Evolutionary conservation across 2,329 filamentous ascomycete species (phyloP).

Genomic region (Cladobotryum mycophilum): DNA sequence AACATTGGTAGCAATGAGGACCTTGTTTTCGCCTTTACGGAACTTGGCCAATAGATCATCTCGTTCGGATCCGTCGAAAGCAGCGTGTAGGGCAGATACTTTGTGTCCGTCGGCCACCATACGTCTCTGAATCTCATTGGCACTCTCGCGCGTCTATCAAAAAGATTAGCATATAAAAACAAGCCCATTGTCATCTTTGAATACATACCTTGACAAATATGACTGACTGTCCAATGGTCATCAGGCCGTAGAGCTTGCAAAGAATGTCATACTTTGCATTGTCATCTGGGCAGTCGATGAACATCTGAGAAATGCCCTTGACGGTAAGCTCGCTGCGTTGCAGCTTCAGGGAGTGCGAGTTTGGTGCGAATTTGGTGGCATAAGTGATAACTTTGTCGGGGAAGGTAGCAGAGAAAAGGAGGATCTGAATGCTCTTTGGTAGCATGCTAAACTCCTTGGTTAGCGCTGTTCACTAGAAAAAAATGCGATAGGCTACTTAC

Average conservation of each 20-base stretch:
- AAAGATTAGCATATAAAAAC: constrained; percentile 15
- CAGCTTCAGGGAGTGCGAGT: constrained; percentile 79
- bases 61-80: constrained; percentile 75
- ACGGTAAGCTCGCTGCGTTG: constrained; percentile 90
- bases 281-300: constrained; percentile 83
- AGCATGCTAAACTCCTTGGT: constrained; percentile 51
- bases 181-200: not conserved
- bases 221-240: constrained; percentile 95
- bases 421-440: constrained; percentile 70
- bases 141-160: constrained; percentile 72
- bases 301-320: constrained; percentile 95
- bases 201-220: constrained; percentile 81
- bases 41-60: constrained; percentile 83
- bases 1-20: constrained; percentile 96
- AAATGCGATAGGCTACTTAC: constrained; percentile 36
- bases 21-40: constrained; percentile 80
- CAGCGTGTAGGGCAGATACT: constrained; percentile 83
- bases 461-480: not conserved
- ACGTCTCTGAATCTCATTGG: constrained; percentile 73
- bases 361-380: constrained; percentile 76
- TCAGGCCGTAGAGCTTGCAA: constrained; percentile 87
- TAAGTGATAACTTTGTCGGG: constrained; percentile 80
- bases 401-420: constrained; percentile 93
- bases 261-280: constrained; percentile 81
- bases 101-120: constrained; percentile 89